Evolutionary conservation across 2,329 filamentous ascomycete genomes (phyloP), one percentile per base, ranked within the genome.

Genomic region (Metarhizium sp.): DNA sequence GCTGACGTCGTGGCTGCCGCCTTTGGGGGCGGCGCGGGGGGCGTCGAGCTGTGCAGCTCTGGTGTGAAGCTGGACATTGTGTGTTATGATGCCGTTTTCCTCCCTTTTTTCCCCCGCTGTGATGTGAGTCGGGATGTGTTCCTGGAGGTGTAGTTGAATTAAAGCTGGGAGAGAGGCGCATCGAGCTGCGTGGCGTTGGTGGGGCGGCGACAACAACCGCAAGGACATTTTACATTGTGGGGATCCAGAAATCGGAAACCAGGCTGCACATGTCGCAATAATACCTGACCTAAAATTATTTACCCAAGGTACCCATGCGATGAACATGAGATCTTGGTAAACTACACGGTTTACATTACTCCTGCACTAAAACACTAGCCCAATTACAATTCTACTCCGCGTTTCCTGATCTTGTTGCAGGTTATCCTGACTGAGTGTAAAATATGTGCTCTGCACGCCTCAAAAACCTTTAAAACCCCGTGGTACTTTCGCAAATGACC

Each of bases 21-120:
- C 84, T 67, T 90, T 90, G 1, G 87, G 87, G 87, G 87, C 16
- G 85, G 86, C 8, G 84, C 78, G 0, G 87, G 87, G 30, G 87
- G 86, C 5, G 69, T 69, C 16, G 63, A 63, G 54, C 59, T 61
- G 52, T 64, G 64, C 5, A 60, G 54, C 30, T 67, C 67, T 20
- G 65, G 56, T 2, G 65, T 61, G 52, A 64, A 65, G 64, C 60
- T 67, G 18, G 64, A 58, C 67, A 70, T 70, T 47, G 46, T 52
- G 20, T 18, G 38, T 7, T 3, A 29, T 16, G 51, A 42, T 54
- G 45, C 5, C 18, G 8, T n/a, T 13, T 16, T 13, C 34, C 34
- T 34, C 13, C 38, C 8, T 40, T 16, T 13, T 40, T 2, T 16
- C 11, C 14, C 38, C 5, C 3, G 38, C 14, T 40, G 11, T 40